Conservation (phyloP, 352 stramenopile species). For the Globisporangium irregulare region DNA sequence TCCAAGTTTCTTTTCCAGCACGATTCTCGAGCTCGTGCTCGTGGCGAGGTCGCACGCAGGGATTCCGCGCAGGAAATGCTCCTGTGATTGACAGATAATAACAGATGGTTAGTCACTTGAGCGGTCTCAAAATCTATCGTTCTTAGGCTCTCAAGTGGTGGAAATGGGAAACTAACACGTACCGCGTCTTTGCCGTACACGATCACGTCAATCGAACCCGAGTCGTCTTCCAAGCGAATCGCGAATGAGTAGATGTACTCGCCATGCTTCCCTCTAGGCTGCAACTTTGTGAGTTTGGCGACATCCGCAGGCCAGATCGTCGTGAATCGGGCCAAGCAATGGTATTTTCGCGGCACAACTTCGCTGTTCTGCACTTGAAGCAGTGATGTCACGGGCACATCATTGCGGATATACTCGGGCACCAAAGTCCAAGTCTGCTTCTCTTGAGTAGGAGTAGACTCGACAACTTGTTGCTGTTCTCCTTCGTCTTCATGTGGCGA, state of each 20-base stretch:
- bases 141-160: neutral
- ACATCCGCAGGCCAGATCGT: conserved; percentile 49
- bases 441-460: neutral
- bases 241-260: conserved; percentile 71
- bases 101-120: conserved; percentile 1
- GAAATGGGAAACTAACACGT: conserved; percentile 14
- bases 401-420: conserved; percentile 40
- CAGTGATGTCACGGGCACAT: conserved; percentile 44
- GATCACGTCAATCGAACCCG: conserved; percentile 56
- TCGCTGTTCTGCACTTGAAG: conserved; percentile 26
- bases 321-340: conserved; percentile 46
- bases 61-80: conserved; percentile 68
- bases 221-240: conserved; percentile 47
- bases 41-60: conserved; percentile 57
- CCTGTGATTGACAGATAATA: conserved; percentile 26
- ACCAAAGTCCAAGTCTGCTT: conserved; percentile 33
- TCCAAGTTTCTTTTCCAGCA: conserved; percentile 51
- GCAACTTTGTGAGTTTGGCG: conserved; percentile 49
- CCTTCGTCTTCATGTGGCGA: neutral
- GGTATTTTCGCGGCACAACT: conserved; percentile 59
- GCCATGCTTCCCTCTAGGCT: conserved; percentile 14
- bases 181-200: conserved; percentile 71
- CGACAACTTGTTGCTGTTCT: neutral
- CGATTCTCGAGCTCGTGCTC: conserved; percentile 42
- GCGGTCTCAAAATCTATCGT: neutral